Percentiles rank a stretch among this genome's conserved stretches.
These are phyloP conservation scores for Abelmoschus esculentus DNA, from an alignment of 345 rosid genomes.

Conservation along the genomic window DNA sequence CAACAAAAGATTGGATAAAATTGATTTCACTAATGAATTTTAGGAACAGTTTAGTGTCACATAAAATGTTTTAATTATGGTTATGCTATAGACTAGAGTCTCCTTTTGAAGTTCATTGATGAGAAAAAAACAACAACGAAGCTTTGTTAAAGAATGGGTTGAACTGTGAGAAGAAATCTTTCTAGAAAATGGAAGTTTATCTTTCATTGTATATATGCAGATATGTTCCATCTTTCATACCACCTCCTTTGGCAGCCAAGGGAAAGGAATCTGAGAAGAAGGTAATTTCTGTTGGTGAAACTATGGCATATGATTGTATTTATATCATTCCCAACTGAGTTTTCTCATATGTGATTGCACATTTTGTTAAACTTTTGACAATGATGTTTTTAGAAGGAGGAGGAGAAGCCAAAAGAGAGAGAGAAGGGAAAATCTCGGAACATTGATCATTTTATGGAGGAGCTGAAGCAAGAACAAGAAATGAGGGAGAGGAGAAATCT, in stretches of 20 bases:
- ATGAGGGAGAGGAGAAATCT: conserved; percentile 92
- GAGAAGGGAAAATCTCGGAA: conserved; percentile 89
- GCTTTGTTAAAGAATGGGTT: not conserved
- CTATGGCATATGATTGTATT: not conserved
- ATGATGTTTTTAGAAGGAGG: conserved; percentile 61
- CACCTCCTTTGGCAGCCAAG: conserved; percentile 87
- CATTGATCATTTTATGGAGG: conserved; percentile 98
- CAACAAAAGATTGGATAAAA: not conserved
- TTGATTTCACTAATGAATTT: not conserved
- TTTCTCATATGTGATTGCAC: conserved; percentile 7
- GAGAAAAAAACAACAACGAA: not conserved
- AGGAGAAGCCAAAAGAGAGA: conserved; percentile 64
- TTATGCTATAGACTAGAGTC: not conserved
- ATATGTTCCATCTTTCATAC: conserved; percentile 98
- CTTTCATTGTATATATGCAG: conserved; percentile 46
- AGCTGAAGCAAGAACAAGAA: conserved; percentile 96
- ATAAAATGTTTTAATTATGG: not conserved
- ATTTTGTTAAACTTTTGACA: conserved; percentile 4
- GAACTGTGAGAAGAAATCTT: conserved; percentile 4
- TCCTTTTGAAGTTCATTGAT: not conserved
- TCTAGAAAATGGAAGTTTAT: conserved; percentile 37
- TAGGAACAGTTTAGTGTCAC: not conserved
- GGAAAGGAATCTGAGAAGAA: conserved; percentile 87
- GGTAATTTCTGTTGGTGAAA: conserved; percentile 35
- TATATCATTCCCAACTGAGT: conserved; percentile 3